A percentile compares a stretch with the other conserved stretches of the same genome.
phyloP scores from a whole-genome alignment of 331 rosid species.

The Stylosanthes scabra region DNA sequence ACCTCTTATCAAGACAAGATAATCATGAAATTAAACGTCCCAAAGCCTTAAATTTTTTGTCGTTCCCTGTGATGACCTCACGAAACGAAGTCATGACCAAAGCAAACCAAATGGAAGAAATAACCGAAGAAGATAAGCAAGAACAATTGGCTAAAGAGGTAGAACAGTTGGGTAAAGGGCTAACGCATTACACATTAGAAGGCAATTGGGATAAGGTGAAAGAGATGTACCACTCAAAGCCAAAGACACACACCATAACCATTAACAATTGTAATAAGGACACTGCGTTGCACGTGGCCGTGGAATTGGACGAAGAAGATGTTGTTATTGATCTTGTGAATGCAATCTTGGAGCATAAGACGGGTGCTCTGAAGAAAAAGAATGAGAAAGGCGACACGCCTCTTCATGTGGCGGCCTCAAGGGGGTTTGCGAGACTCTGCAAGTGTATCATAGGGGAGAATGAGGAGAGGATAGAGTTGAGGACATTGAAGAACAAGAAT shows the following conservation, averaged over 20 bases:
- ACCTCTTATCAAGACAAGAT: too few relatives aligned
- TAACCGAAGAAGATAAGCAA: too few relatives aligned
- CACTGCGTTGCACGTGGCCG: slow-evolving; percentile 35
- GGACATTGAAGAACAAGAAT: slow-evolving; percentile 14
- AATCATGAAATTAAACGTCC: too few relatives aligned
- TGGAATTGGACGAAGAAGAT: slow-evolving; percentile 9
- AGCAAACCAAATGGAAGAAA: too few relatives aligned
- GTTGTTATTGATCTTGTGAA: slow-evolving; percentile 6
- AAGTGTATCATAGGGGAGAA: slow-evolving; percentile 13
- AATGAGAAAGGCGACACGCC: slow-evolving; percentile 55
- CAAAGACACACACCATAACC: neutral
- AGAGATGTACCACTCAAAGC: neutral
- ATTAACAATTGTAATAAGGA: neutral
- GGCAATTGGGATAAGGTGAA: slow-evolving; percentile 54
- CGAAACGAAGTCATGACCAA: too few relatives aligned
- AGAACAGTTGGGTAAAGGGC: too few relatives aligned
- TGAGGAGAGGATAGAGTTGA: neutral
- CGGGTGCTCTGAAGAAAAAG: neutral
- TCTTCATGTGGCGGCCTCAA: slow-evolving; percentile 60
- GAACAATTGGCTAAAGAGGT: too few relatives aligned
- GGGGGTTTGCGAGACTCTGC: slow-evolving; percentile 53
- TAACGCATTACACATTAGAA: slow-evolving; percentile 35
- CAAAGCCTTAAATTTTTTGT: too few relatives aligned
- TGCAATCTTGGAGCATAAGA: neutral
- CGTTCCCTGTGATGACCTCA: too few relatives aligned